phyloP scores from a whole-genome alignment of 202 grass and related monocot genomes.

The Panicum hallii region DNA sequence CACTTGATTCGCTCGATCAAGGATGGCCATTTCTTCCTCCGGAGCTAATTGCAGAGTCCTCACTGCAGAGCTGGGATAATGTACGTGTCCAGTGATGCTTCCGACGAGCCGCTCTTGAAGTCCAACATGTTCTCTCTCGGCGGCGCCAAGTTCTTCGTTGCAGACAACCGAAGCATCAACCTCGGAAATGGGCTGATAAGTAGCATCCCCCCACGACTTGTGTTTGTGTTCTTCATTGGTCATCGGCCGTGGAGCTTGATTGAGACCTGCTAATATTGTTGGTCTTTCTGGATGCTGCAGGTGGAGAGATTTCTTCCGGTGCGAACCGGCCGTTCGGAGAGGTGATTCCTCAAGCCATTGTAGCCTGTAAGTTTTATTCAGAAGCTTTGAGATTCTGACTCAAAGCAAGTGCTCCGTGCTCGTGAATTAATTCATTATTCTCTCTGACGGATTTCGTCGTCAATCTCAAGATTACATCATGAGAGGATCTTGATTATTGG shows the following conservation, averaged over 20 bases:
- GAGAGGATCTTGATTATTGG: no score
- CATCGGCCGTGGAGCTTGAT: background rate
- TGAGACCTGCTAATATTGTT: background rate
- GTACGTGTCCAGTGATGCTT: slow-evolving; percentile 56
- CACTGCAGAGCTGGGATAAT: slow-evolving; percentile 94
- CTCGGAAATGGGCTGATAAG: slow-evolving; percentile 70
- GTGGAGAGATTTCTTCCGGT: slow-evolving; percentile 79
- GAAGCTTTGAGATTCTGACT: background rate
- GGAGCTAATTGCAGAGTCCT: slow-evolving; percentile 65
- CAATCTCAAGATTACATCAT: no score
- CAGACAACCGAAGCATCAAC: slow-evolving; percentile 86
- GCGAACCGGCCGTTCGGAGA: slow-evolving; percentile 82
- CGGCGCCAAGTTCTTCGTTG: slow-evolving; percentile 71
- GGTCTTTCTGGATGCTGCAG: slow-evolving; percentile 43
- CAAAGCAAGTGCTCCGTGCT: no score
- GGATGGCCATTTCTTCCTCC: background rate
- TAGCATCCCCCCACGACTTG: background rate
- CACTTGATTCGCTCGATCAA: background rate
- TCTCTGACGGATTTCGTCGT: no score
- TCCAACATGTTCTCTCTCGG: slow-evolving; percentile 92
- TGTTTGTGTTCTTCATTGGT: background rate
- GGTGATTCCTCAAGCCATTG: slow-evolving; percentile 29
- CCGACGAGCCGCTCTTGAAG: slow-evolving; percentile 61
- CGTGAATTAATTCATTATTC: no score
- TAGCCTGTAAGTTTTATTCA: background rate